Evolutionary conservation across 306 rosid species (phyloP), one percentile per base, ranked within the genome.

Genomic region (Fagus sylvatica): DNA sequence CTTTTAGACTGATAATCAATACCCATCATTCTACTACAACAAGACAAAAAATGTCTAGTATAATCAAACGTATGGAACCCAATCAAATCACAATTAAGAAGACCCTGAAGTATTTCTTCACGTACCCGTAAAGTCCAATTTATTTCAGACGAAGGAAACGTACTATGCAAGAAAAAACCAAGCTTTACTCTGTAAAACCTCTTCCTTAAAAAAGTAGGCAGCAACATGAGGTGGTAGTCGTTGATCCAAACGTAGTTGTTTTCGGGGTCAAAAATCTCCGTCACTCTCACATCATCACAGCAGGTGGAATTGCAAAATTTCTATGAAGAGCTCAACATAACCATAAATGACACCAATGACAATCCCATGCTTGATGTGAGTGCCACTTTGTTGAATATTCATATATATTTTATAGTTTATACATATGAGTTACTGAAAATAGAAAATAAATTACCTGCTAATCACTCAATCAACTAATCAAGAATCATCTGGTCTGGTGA

Each of bases 61-160:
- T 91, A 88, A 71, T 91, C 97, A 62, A 89, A 91, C 0, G 93
- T 88, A 3, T 89, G 93, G 53, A 91, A 91, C 6, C 97, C 97
- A 5, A 91, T 65, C 48, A 91, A 84, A 74, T 91, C 94, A 69
- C 94, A 91, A 73, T 91, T 89, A 69, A 91, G 32, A 16, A 91
- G 34, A 0, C 86, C 88, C 42, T 82, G 80, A 0, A 89, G 82
- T 19, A 91, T 88, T 30, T 91, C 92, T 5, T 86, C 88, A 0
- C 93, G 86, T 6, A 88, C 86, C 0, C 92, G 97, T 0, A 91
- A 16, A 0, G 92, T 88, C 43, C 91, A 56, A 53, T 78, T 89
- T 64, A 89, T 89, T 68, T 91, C 97, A 0, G 97, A 89, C 0
- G 89, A 81, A 0, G 96, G 96, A 15, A 89, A 91, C 0, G 87